phyloP scores from a whole-genome alignment of 1,284 basidiomycete species.

The Irpex sp. region DNA sequence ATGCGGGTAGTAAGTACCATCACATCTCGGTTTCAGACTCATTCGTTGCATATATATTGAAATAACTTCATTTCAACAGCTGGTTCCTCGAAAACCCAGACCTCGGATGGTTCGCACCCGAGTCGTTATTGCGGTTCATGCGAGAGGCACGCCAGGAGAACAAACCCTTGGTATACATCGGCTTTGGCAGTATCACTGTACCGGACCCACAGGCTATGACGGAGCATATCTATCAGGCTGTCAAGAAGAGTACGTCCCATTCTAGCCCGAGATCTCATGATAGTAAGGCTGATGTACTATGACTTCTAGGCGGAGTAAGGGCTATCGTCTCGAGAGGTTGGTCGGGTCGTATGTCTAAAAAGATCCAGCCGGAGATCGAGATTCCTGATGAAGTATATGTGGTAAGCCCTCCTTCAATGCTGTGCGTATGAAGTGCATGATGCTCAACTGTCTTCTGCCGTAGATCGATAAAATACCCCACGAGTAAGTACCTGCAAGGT shows the following conservation, averaged over 20 bases:
- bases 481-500: constrained; percentile 32
- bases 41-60: neutral
- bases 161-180: constrained; percentile 73
- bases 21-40: neutral
- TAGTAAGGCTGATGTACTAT: neutral
- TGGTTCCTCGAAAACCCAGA: constrained; percentile 69
- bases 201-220: constrained; percentile 64
- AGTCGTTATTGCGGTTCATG: constrained; percentile 50
- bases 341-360: constrained; percentile 53
- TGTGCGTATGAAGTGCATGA: constrained; percentile 2
- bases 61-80: constrained; percentile 19
- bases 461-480: constrained; percentile 69
- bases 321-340: constrained; percentile 78
- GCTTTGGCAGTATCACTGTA: constrained; percentile 69
- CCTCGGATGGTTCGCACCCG: constrained; percentile 51
- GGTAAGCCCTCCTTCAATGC: constrained; percentile 12
- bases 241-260: constrained; percentile 44
- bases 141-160: constrained; percentile 48
- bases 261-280: neutral
- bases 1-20: constrained; percentile 46
- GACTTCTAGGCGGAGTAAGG: constrained; percentile 45
- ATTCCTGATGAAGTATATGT: constrained; percentile 40
- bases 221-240: constrained; percentile 58
- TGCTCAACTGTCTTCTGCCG: constrained; percentile 10
- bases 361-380: constrained; percentile 30